Percentiles rank a stretch among this genome's conserved stretches.
phyloP scores from a whole-genome alignment of 495 filamentous ascomycete genomes.

The Tuber brumale region DNA sequence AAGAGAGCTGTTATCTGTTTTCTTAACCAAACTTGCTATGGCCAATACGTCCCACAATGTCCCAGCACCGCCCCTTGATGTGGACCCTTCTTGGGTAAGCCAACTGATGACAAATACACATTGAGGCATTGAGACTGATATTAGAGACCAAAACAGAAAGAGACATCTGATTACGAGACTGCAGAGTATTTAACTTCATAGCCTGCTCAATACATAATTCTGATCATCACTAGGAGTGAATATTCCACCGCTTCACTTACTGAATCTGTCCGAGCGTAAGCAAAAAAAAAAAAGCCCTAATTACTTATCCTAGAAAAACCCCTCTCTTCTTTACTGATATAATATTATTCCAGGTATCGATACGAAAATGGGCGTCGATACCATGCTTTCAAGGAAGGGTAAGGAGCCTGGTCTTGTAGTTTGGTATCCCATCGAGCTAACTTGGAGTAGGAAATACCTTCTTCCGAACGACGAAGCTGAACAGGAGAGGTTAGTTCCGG shows the following conservation, averaged over 20 bases:
- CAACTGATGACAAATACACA: background rate
- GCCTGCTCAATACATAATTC: background rate
- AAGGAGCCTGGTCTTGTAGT: background rate
- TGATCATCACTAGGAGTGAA: slow-evolving; percentile 12
- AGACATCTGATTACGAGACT: background rate
- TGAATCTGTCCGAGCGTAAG: slow-evolving; percentile 23
- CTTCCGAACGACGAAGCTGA: slow-evolving; percentile 51
- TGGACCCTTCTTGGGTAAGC: slow-evolving; percentile 24
- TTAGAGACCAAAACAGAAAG: background rate
- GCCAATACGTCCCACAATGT: background rate
- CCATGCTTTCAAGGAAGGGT: slow-evolving; percentile 29
- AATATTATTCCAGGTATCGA: slow-evolving; percentile 14
- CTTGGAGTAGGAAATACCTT: slow-evolving; percentile 44
- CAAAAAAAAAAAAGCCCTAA: background rate
- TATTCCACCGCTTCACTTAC: slow-evolving; percentile 23
- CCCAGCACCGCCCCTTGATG: background rate
- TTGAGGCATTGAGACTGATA: background rate
- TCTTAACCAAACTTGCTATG: background rate
- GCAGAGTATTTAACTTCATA: background rate
- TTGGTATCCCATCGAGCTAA: background rate
- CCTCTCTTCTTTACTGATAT: background rate
- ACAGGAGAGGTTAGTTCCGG: slow-evolving; percentile 19
- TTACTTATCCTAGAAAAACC: background rate
- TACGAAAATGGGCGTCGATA: slow-evolving; percentile 29
- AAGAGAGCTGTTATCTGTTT: background rate